These are phyloP conservation scores for Astragalus membranaceus DNA, from an alignment of 306 rosid species.

Conservation along the genomic window DNA sequence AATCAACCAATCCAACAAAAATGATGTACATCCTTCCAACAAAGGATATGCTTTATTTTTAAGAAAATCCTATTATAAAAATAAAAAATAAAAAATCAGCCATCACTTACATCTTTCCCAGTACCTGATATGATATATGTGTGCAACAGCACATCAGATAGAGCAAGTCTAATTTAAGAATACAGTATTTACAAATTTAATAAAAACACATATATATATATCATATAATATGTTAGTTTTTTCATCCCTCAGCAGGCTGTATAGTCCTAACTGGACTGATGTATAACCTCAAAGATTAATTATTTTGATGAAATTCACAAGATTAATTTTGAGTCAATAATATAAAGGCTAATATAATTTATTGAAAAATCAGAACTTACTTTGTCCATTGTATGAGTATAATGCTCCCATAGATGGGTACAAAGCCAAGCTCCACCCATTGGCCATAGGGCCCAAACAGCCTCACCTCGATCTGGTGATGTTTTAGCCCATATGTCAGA, in stretches of 20 bases:
- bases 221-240: background rate
- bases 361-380: constrained; percentile 38
- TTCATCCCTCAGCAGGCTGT: background rate
- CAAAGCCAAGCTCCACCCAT: constrained; percentile 98
- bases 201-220: background rate
- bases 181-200: background rate
- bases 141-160: background rate
- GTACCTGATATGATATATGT: background rate
- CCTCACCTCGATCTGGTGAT: constrained; percentile 82
- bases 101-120: background rate
- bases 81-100: constrained; percentile 26
- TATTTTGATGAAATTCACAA: background rate
- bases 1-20: constrained; percentile 98
- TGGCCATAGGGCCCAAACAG: constrained; percentile 96
- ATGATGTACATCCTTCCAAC: constrained; percentile 85
- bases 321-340: constrained; percentile 1
- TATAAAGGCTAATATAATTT: constrained; percentile 7
- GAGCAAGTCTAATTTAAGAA: constrained; percentile 2
- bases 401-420: constrained; percentile 96
- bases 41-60: constrained; percentile 85
- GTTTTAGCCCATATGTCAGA: constrained; percentile 91
- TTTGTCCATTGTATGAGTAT: constrained; percentile 71
- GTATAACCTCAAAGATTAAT: background rate
- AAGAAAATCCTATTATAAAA: constrained; percentile 60
- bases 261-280: background rate